Evolutionary conservation across 345 rosid genomes (phyloP), one percentile per base, ranked within the genome.

Genomic region (Hibiscus mutabilis): DNA sequence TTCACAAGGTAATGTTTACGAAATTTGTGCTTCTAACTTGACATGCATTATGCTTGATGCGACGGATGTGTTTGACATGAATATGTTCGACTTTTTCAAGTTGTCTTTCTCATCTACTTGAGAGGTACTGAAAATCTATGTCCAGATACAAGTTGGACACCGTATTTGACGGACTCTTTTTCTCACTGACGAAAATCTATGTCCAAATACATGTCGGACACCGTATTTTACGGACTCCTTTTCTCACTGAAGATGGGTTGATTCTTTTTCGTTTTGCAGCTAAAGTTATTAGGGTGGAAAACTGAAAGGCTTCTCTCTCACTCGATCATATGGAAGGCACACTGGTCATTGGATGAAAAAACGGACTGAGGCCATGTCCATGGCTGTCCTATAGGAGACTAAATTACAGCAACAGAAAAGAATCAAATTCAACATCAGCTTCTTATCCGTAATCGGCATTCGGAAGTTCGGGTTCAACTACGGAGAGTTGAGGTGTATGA

Each of bases 241-340:
- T 66, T 66, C 37, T 18, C 27, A 24, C 29, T 40, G 51, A 63
- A 40, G 68, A 21, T 37, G 6, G 5, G 0, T 66, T 25, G 13
- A 22, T n/a, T 47, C 9, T 18, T 12, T 46, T 13, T 8, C 8
- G 0, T 68, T 63, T 66, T 79, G 86, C 88, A 91, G 98, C 75
- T 89, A 60, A 89, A 77, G 60, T 83, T 80, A 57, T 75, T 82
- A 3, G 97, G 98, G 70, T 93, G 98, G 98, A 88, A 87, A 77
- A 3, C 18, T 47, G 52, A 88, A 47, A 47, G 52, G 16, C 52
- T 47, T 47, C 52, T 47, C 18, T 47, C 90, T 19, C 90, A 84
- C 46, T 86, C 96, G 18, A 79, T 91, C 66, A 76, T 80, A 46
- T 93, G 98, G 97, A 87, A 80, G 75, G 98, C 97, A 64, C 79